Base-by-base conservation (phyloP, 306 rosid species). In the Cucurbita argyrosperma region DNA sequence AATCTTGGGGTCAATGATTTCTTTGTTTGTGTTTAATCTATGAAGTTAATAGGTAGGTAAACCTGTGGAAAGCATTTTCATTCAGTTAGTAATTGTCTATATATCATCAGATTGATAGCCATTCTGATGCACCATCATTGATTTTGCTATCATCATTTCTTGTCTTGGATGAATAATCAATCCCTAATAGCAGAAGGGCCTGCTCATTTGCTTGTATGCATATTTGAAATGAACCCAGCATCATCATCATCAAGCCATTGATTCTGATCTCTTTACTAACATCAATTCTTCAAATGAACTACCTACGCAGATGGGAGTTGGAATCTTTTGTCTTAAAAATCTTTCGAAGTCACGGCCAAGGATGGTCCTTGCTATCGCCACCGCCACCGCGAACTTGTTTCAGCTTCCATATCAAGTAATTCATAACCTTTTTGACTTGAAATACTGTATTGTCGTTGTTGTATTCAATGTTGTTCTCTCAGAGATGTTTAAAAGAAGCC, bases 371-470 rank as follows among this genome's bases (percentile, higher is more conserved):
- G 74, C 57, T 47, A n/a, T 49, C 46, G 19, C 16, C 3, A 0
- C 7, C 1, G 42, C 57, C 12, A 51, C 60, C 10, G 74, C 60
- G 51, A 70, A 16, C 60, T 30, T 70, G 59, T 66, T 51, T 70
- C 74, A 35, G 21, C 60, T 51, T 70, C 74, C 59, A 70, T 50
- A 70, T 70, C 74, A 70, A 70, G 74, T 70, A 70, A 49, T 50
- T 35, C 60, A 50, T 23, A 35, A 70, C 59, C 74, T 70, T 70
- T 70, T 70, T 14, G 2, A 26, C 76, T 52, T 38, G 39, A 53
- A 72, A 72, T 53, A 53, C 76, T 72, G 76, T n/a, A 54, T 55
- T 54, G 52, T 55, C 38, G 61, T 49, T 52, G 76, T 72, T 53
- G 65, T 72, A 55, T 38, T 40, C 52, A 72, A 72, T 54, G 57